Percentiles rank a stretch among this genome's conserved stretches.
Evolutionary conservation across 2,329 filamentous ascomycete species (phyloP).

Genomic region (Trichoderma sp.): DNA sequence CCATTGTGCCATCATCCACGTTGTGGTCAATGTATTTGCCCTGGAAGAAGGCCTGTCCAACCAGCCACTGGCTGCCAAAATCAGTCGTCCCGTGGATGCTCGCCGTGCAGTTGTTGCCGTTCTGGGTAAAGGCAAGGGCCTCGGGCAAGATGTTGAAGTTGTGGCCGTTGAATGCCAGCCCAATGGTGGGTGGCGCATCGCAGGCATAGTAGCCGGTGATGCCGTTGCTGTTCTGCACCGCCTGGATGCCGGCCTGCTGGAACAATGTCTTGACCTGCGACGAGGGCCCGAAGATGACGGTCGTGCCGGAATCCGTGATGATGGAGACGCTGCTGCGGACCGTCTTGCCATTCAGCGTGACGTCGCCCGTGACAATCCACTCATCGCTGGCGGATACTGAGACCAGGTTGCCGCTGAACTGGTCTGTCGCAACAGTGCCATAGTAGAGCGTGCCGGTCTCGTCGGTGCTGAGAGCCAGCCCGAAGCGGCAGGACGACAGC

Average conservation of each 20-base stretch:
- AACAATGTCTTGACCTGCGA: slow-evolving; percentile 25
- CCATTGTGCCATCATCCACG: slow-evolving; percentile 25
- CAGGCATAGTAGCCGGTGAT: slow-evolving; percentile 29
- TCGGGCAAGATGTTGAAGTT: slow-evolving; percentile 28
- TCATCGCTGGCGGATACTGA: not conserved
- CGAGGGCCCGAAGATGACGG: slow-evolving; percentile 29
- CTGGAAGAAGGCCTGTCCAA: slow-evolving; percentile 32
- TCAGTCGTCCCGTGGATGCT: slow-evolving; percentile 25
- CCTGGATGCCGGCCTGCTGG: slow-evolving; percentile 25
- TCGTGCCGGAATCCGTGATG: slow-evolving; percentile 28
- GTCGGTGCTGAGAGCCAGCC: slow-evolving; percentile 28
- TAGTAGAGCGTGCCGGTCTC: slow-evolving; percentile 29
- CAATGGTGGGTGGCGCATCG: slow-evolving; percentile 26
- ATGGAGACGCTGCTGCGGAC: slow-evolving; percentile 15
- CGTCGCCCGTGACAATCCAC: slow-evolving; percentile 26
- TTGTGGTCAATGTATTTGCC: slow-evolving; percentile 31
- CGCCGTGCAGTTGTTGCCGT: slow-evolving; percentile 29
- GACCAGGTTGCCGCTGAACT: slow-evolving; percentile 24
- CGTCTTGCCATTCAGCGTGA: slow-evolving; percentile 24
- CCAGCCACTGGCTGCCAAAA: slow-evolving; percentile 28
- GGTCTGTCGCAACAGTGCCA: slow-evolving; percentile 26
- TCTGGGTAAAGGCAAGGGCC: slow-evolving; percentile 26
- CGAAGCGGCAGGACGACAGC: slow-evolving; percentile 30
- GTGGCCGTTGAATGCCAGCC: slow-evolving; percentile 24
- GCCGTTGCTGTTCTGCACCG: slow-evolving; percentile 18